Evolutionary conservation across 768 basidiomycete species (phyloP).

Genomic region (Trametes punicea): DNA sequence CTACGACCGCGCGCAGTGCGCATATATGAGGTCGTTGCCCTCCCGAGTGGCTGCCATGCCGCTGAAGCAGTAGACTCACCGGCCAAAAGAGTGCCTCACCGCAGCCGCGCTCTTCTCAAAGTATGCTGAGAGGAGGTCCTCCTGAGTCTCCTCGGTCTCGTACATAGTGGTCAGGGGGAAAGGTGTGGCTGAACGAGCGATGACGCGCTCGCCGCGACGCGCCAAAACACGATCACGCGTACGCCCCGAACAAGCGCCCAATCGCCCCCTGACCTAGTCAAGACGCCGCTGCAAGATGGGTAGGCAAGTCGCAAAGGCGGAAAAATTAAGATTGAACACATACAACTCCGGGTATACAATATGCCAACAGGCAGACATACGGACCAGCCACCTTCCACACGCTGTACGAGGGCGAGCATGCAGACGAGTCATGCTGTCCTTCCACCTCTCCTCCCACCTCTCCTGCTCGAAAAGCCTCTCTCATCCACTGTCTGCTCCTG

Average conservation of each 20-base stretch:
- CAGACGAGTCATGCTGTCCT: too few relatives aligned
- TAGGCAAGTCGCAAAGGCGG: too few relatives aligned
- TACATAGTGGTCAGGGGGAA: not conserved
- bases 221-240: constrained; percentile 5
- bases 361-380: too few relatives aligned
- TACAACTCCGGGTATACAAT: too few relatives aligned
- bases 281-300: too few relatives aligned
- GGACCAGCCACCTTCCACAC: too few relatives aligned
- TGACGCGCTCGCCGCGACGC: constrained; percentile 9
- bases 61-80: constrained; percentile 7
- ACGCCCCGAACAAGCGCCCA: too few relatives aligned
- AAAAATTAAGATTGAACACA: too few relatives aligned
- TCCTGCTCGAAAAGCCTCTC: constrained; percentile 6
- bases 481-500: too few relatives aligned
- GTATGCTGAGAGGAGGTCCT: constrained; percentile 18
- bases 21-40: not conserved
- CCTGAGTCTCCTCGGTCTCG: constrained; percentile 5
- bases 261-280: too few relatives aligned
- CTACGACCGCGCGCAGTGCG: not conserved
- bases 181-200: not conserved
- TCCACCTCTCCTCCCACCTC: not conserved
- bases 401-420: too few relatives aligned
- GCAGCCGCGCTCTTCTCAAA: constrained; percentile 21
- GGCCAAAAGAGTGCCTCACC: constrained; percentile 12
- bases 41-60: not conserved